Conservation (phyloP, 2,329 filamentous ascomycete species). For the Talaromyces sp. region DNA sequence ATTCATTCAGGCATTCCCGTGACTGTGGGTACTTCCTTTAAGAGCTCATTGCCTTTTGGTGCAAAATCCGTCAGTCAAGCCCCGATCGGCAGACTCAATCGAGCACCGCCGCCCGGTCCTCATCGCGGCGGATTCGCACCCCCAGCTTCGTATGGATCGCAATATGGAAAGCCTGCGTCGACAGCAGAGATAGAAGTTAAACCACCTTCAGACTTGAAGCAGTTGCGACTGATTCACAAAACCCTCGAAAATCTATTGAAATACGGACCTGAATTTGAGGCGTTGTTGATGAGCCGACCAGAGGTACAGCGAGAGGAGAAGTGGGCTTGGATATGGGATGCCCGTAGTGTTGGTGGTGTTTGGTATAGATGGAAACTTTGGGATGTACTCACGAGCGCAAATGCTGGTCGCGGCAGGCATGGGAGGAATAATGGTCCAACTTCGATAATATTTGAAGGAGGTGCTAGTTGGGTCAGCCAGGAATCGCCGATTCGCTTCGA, state of each 20-base stretch:
- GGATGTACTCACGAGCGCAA: slow-evolving; percentile 71
- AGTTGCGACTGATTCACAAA: slow-evolving; percentile 80
- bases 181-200: slow-evolving; percentile 66
- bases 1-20: slow-evolving; percentile 55
- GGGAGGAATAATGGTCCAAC: slow-evolving; percentile 55
- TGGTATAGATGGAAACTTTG: slow-evolving; percentile 94
- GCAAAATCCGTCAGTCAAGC: slow-evolving; percentile 61
- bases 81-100: slow-evolving; percentile 46
- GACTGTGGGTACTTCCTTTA: slow-evolving; percentile 44
- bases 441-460: slow-evolving; percentile 65
- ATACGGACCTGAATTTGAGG: slow-evolving; percentile 84
- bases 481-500: slow-evolving; percentile 74
- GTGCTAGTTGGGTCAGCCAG: slow-evolving; percentile 73
- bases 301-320: slow-evolving; percentile 82
- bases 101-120: slow-evolving; percentile 47
- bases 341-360: slow-evolving; percentile 70
- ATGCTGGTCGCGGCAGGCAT: slow-evolving; percentile 32
- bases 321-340: slow-evolving; percentile 93
- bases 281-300: slow-evolving; percentile 79
- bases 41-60: slow-evolving; percentile 68
- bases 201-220: slow-evolving; percentile 72
- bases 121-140: slow-evolving; percentile 69
- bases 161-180: slow-evolving; percentile 47
- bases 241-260: slow-evolving; percentile 75
- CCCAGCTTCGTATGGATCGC: slow-evolving; percentile 64